Evolutionary conservation across 2,329 filamentous ascomycete genomes (phyloP), one percentile per base, ranked within the genome.

Genomic region (Phoma herbarum): DNA sequence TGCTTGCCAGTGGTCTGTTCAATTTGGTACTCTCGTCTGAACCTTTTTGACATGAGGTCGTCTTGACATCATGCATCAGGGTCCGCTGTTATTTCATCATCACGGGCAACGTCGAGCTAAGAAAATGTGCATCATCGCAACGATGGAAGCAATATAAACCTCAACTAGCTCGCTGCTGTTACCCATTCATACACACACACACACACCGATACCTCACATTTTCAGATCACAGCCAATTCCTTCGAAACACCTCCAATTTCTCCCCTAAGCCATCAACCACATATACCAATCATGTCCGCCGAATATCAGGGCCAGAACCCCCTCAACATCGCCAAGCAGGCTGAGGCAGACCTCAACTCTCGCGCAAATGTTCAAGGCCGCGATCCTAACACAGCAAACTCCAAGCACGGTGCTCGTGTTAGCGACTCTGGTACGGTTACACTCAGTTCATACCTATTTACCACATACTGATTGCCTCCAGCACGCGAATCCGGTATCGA

Each of bases 401-500:
- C 46, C 8, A 59, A 59, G 14, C 51, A 35, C 10, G 57, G 51
- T 12, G 20, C 45, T 14, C 47, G 47, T 4, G 64, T 66, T 29
- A 77, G 75, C 52, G 74, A 78, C 52, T 78, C 75, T 42, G 75
- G 79, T 81, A 77, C 10, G 68, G 41, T 16, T 8, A 20, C 9
- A 28, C 31, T 29, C n/a, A 25, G 12, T 10, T 48, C 31, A 46
- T 20, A 35, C 23, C 6, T 33, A 3, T 18, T 12, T 28, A 29
- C 23, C 25, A 45, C 35, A 18, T 9, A 45, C 46, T 59, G 33
- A 59, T 16, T 3, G 9, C 29, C 33, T 18, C 20, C 56, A 83
- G 81, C 76, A 37, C 64, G 45, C 44, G 82, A 83, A 62, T 83
- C 81, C 50, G 82, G 81, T 67, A 73, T 84, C 69, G 77, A 84